A percentile compares a stretch with the other conserved stretches of the same genome.
Evolutionary conservation across 1,139 yeast genomes (phyloP).

Genomic region (Taphrina confusa): DNA sequence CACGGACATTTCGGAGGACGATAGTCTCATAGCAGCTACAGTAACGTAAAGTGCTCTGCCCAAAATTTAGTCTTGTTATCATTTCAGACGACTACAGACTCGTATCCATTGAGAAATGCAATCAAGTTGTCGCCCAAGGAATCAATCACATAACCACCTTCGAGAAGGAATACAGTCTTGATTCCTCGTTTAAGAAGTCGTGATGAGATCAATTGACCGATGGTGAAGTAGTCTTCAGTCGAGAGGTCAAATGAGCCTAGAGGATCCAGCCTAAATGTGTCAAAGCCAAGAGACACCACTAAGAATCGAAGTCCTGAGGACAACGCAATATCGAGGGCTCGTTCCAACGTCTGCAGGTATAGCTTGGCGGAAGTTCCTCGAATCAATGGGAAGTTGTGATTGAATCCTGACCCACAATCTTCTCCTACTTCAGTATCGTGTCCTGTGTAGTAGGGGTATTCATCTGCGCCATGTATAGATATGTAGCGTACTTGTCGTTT

Average conservation of each 20-base stretch:
- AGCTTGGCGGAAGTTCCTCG: background rate
- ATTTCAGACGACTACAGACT: background rate
- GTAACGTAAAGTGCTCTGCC: no score
- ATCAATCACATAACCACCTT: slow-evolving; percentile 22
- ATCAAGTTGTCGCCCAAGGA: background rate
- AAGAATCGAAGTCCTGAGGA: background rate
- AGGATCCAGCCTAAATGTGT: slow-evolving; percentile 20
- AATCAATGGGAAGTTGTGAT: slow-evolving; percentile 14
- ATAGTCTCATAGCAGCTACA: no score
- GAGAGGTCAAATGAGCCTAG: slow-evolving; percentile 12
- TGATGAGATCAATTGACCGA: background rate
- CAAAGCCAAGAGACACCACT: slow-evolving; percentile 15
- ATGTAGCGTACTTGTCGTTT: slow-evolving; percentile 8
- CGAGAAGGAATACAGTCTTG: background rate
- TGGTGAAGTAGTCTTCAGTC: background rate
- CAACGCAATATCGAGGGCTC: background rate
- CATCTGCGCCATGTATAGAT: slow-evolving; percentile 13
- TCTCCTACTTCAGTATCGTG: background rate
- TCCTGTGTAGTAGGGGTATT: slow-evolving; percentile 22
- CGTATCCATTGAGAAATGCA: background rate
- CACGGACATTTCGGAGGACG: no score
- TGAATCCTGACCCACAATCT: background rate
- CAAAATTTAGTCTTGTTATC: no score
- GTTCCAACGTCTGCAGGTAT: slow-evolving; percentile 6
- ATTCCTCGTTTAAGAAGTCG: background rate